Conservation (phyloP, 495 filamentous ascomycete species). For the Daldinia caldariorum region DNA sequence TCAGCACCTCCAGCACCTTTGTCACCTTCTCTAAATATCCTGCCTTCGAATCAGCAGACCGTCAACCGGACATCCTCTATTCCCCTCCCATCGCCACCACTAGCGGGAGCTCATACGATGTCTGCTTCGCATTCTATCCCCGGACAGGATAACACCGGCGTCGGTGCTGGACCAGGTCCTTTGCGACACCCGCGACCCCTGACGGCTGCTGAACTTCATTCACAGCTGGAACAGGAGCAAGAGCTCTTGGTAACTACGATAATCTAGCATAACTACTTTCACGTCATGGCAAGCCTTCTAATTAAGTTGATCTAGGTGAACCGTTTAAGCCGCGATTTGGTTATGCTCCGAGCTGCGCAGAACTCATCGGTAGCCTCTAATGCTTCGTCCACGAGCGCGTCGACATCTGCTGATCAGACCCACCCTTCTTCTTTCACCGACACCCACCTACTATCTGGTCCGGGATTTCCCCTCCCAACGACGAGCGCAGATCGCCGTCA, state of each 20-base stretch:
- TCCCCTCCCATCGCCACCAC: constrained; percentile 61
- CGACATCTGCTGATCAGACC: constrained; percentile 51
- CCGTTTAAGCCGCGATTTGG: constrained; percentile 86
- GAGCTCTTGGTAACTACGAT: constrained; percentile 87
- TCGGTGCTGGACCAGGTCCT: constrained; percentile 71
- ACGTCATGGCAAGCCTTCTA: constrained; percentile 11
- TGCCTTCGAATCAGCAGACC: constrained; percentile 64
- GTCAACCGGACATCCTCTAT: constrained; percentile 59
- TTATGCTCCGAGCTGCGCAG: constrained; percentile 77
- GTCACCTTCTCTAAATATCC: constrained; percentile 57
- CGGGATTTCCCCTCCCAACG: constrained; percentile 53
- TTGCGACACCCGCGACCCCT: constrained; percentile 84
- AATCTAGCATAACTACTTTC: neutral
- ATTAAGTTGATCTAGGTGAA: constrained; percentile 70
- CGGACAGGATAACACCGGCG: constrained; percentile 63
- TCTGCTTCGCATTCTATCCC: constrained; percentile 37
- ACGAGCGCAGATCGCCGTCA: constrained; percentile 51
- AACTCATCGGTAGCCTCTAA: constrained; percentile 86
- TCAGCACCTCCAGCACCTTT: constrained; percentile 42
- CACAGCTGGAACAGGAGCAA: constrained; percentile 90
- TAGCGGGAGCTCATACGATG: constrained; percentile 56
- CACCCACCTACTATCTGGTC: constrained; percentile 46
- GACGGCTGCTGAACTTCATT: constrained; percentile 86
- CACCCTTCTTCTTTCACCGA: constrained; percentile 50
- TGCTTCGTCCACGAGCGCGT: constrained; percentile 71